A percentile compares a stretch with the other conserved stretches of the same genome.
Conservation (phyloP, 2,329 filamentous ascomycete genomes). For the Alternaria tenuissima region DNA sequence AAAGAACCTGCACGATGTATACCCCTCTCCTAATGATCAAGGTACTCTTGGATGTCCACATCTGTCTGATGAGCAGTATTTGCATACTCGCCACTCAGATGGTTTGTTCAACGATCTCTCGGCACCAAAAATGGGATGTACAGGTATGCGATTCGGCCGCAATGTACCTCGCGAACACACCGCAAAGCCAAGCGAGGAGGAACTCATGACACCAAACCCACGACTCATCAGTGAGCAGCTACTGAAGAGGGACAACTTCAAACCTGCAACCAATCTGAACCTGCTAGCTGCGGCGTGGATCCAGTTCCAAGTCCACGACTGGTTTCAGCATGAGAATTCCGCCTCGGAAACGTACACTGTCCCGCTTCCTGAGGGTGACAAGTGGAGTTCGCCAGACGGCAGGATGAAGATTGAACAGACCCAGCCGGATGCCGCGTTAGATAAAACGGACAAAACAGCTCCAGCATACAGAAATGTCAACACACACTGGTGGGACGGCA, state of each 20-base stretch:
- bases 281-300: constrained; percentile 60
- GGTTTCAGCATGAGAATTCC: constrained; percentile 33
- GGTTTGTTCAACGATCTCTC: constrained; percentile 56
- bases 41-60: constrained; percentile 44
- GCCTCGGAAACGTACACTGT: constrained; percentile 40
- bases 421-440: constrained; percentile 44
- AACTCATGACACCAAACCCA: constrained; percentile 56
- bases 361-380: constrained; percentile 47
- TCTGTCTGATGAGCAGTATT: constrained; percentile 44
- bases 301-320: constrained; percentile 49
- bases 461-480: constrained; percentile 55
- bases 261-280: constrained; percentile 57
- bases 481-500: constrained; percentile 59
- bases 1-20: constrained; percentile 57
- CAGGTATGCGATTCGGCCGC: constrained; percentile 56
- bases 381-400: constrained; percentile 38
- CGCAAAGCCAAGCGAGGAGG: constrained; percentile 51
- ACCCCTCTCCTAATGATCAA: constrained; percentile 50
- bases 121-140: constrained; percentile 56
- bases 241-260: constrained; percentile 55
- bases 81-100: constrained; percentile 54
- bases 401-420: constrained; percentile 52
- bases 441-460: constrained; percentile 22
- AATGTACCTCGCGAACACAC: constrained; percentile 54
- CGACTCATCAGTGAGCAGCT: constrained; percentile 55